Percentiles rank a stretch among this genome's conserved stretches.
These are phyloP conservation scores for Capsella rubella DNA, from an alignment of 441 rosid genomes.

Conservation along the genomic window DNA sequence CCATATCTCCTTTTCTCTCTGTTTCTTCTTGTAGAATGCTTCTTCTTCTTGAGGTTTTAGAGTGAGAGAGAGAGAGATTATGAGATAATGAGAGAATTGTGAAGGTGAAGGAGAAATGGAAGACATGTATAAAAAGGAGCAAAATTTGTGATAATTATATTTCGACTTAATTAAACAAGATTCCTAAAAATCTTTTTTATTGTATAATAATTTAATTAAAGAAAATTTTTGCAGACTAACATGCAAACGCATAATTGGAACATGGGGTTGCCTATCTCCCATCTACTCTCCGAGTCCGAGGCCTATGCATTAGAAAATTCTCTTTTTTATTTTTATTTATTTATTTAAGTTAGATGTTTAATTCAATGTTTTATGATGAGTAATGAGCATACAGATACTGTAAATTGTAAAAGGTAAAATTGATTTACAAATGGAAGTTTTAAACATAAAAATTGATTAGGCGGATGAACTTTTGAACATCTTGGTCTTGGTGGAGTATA, in stretches of 20 bases:
- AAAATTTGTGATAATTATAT: not conserved
- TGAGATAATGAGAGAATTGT: conserved; percentile 31
- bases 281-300: not conserved
- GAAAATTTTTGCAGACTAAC: conserved; percentile 33
- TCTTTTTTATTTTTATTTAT: not conserved
- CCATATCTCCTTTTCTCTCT: conserved; percentile 32
- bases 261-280: conserved; percentile 37
- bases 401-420: not conserved
- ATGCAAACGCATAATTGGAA: conserved; percentile 48
- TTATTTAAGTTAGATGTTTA: not conserved
- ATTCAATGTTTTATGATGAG: conserved; percentile 1
- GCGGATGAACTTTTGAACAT: conserved; percentile 8
- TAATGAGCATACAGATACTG: not conserved
- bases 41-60: conserved; percentile 29
- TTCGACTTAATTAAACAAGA: conserved; percentile 34
- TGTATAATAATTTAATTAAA: not conserved
- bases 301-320: conserved; percentile 3
- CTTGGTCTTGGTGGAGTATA: not conserved
- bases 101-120: conserved; percentile 30
- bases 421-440: not conserved
- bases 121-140: conserved; percentile 38
- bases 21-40: not conserved
- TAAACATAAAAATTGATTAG: not conserved
- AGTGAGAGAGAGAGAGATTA: conserved; percentile 19
- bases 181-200: conserved; percentile 30